Evolutionary conservation across 768 basidiomycete species (phyloP), one percentile per base, ranked within the genome.

Genomic region (Amanita pseudoporphyria): DNA sequence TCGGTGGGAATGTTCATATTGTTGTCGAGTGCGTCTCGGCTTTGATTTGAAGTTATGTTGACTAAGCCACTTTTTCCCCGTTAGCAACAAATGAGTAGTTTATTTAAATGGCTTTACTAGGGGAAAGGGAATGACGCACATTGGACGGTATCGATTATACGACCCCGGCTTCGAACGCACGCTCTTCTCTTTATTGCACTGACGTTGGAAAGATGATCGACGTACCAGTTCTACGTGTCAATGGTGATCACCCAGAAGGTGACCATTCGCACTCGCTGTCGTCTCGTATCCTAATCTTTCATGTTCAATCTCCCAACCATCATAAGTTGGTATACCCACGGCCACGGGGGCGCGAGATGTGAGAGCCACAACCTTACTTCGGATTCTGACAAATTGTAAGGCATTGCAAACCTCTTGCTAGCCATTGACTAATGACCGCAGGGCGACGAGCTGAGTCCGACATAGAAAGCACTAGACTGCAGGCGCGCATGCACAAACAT

Each of bases 201-300:
- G 89, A 91, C 60, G 69, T 88, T 31, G 88, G 84, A 5, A 94
- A 94, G 67, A 89, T 88, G 84, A 83, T 93, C 56, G 84, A 88
- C 51, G 82, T 87, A 0, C 93, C 92, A 1, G 79, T 94, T 3
- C 62, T 95, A 16, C 93, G 94, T 53, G 89, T 93, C 52, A 96
- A 94, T 54, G 92, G 92, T 5, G 93, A 96, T 62, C 70, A 84
- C 61, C 89, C 90, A 0, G 90, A 95, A 75, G 88, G 87, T 71
- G 46, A 14, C 47, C 68, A 39, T 45, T 51, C 37, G 18, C 10
- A 19, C 52, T 38, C 4, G 6, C 5, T 7, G 16, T 10, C 33
- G 12, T 9, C 7, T 13, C 24, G 5, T 13, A 18, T 24, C 1
- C 13, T 38, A 37, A 36, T 30, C 16, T 9, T 41, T n/a, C n/a